Evolutionary conservation across 1,284 basidiomycete species (phyloP), one percentile per base, ranked within the genome.

Genomic region (Termitomyces sp.): DNA sequence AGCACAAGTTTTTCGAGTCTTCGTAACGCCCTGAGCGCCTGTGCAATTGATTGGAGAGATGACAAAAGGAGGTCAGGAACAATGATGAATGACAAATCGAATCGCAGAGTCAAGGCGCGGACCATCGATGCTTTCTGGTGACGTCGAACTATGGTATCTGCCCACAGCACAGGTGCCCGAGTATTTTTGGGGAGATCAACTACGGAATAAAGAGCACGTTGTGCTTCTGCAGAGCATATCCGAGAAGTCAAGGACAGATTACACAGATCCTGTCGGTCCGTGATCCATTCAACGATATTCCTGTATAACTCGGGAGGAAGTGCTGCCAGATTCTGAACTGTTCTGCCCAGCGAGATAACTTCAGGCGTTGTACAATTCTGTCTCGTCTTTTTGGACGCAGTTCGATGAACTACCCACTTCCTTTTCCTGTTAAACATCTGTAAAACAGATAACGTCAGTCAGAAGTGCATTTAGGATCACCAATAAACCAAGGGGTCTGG

Each of bases 41-140:
- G 58, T 1, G 61, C 47, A 17, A 64, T 61, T 9, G 50, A 38
- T 50, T 52, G 45, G 21, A 64, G 45, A 17, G 61, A 53, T 2
- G 57, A 46, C 1, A 60, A 54, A 17, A 64, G 45, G 50, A 59
- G 57, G 31, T 61, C 47, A 7, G 60, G 61, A 31, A 64, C 50
- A 34, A 64, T 56, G 45, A 64, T 57, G 47, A 59, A 62, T 15
- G 61, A 51, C 6, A 61, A 34, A 40, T 64, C 61, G 45, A 63
- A 62, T 46, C 53, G 54, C 28, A 63, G 45, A 19, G 58, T 64
- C 53, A 62, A 50, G 21, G 54, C 31, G 13, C 55, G 56, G 40
- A 62, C 57, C n/a, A 31, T 41, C 30, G 30, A 24, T 21, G 58
- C 63, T 48, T 57, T 60, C 33, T 49, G 50, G 15, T 54, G 55